phyloP scores from a whole-genome alignment of 108 stramenopile genomes.

The Nitzschia palea region DNA sequence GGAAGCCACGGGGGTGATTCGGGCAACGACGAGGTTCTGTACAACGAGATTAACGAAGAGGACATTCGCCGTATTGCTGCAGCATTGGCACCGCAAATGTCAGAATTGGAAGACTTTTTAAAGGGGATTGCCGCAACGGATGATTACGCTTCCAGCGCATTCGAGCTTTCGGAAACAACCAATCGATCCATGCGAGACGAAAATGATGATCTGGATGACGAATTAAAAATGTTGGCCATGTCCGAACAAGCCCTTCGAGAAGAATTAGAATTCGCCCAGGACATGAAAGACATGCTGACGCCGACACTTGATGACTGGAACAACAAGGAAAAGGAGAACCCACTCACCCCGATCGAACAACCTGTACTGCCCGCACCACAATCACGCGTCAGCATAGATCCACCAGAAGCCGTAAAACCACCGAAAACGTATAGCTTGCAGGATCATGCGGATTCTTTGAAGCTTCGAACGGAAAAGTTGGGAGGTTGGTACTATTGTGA shows the following conservation, averaged over 20 bases:
- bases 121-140: conserved; percentile 17
- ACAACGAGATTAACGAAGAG: conserved; percentile 19
- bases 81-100: conserved; percentile 42
- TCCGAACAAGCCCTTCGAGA: conserved; percentile 34
- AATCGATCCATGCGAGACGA: conserved; percentile 29
- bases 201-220: conserved; percentile 46
- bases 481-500: conserved; percentile 44
- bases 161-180: neutral
- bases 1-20: neutral
- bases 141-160: conserved; percentile 12
- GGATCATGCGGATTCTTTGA: conserved; percentile 45
- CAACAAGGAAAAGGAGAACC: neutral
- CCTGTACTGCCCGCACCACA: neutral
- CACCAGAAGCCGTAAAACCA: neutral
- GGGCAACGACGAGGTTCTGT: neutral
- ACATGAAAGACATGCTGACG: conserved; percentile 18
- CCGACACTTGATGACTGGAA: conserved; percentile 11
- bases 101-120: conserved; percentile 34
- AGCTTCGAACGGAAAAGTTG: conserved; percentile 29
- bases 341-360: conserved; percentile 6
- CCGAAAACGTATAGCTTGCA: conserved; percentile 29
- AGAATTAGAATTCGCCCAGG: conserved; percentile 30
- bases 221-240: conserved; percentile 25
- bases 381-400: neutral
- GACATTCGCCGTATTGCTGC: conserved; percentile 36